Evolutionary conservation across 371 early-diverging fungal genomes (phyloP), one percentile per base, ranked within the genome.

Genomic region (Circinella minor): DNA sequence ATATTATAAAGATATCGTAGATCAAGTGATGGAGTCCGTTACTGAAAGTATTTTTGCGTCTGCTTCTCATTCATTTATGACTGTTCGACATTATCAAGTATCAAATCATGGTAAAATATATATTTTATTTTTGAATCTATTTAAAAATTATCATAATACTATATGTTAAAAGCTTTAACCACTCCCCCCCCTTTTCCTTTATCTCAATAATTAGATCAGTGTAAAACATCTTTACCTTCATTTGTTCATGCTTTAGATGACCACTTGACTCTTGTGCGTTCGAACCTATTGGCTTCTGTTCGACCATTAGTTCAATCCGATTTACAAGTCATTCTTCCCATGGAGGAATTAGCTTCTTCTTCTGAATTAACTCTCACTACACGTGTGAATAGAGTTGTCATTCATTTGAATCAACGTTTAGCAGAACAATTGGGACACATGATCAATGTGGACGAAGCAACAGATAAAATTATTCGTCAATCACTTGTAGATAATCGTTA

Each of bases 1-100:
- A 51, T 82, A 79, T 48, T 82, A 82, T 74, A 80, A 82, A 69
- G 76, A 69, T 43, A 78, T 82, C 18, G 78, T 80, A 9, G 78
- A 82, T 66, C 82, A 79, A 69, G 78, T 76, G 11, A 80, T 82
- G 82, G 74, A 71, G 55, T 65, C 68, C n/a, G 55, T 65, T 15
- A 71, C 72, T 11, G 74, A 76, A 57, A 67, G 75, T 55, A 73
- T 79, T 9, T 62, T 77, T 18, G 61, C 70, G 4, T 75, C 69
- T 48, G 62, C 76, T 8, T 77, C 79, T n/a, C 55, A 75, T 10
- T 69, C 71, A 8, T 75, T 27, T 62, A 74, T 60, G 77, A 43
- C 36, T 7, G 39, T 47, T 38, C 37, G 49, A 39, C 68, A 67
- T 47, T 67, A 67, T 17, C 59, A 61, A 67, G 66, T 78, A 13